Evolutionary conservation across 140 eudicot species (phyloP).

Genomic region (Bidens hawaiensis): DNA sequence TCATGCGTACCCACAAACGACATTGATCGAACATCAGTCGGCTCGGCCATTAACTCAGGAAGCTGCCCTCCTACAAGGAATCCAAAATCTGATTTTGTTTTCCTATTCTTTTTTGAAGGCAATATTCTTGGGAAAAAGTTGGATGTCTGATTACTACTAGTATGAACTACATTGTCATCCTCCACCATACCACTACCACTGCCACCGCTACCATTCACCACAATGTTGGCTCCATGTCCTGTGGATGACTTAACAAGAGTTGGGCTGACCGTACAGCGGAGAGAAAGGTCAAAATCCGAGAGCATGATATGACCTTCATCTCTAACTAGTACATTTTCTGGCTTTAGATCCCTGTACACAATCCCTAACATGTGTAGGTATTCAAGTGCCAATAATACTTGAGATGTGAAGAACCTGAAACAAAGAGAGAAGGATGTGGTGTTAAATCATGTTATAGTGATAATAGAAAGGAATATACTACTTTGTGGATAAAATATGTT

Average conservation of each 20-base stretch:
- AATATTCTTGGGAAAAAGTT: slow-evolving; percentile 39
- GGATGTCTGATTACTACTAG: slow-evolving; percentile 26
- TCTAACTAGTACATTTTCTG: slow-evolving; percentile 59
- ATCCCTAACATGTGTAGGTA: slow-evolving; percentile 52
- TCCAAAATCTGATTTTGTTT: slow-evolving; percentile 49
- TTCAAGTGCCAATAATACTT: slow-evolving; percentile 52
- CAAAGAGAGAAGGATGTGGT: neutral
- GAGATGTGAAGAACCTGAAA: slow-evolving; percentile 53
- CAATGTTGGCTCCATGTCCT: slow-evolving; percentile 4
- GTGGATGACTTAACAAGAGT: slow-evolving; percentile 27
- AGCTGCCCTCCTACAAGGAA: slow-evolving; percentile 43
- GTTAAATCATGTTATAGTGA: neutral
- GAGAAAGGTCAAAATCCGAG: neutral
- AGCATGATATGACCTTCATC: slow-evolving; percentile 63
- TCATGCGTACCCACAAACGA: neutral
- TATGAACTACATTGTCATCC: slow-evolving; percentile 26
- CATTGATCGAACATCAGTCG: neutral
- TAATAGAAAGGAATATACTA: neutral
- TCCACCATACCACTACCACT: slow-evolving; percentile 33
- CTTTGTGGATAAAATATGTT: neutral
- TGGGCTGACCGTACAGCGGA: neutral
- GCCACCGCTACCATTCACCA: neutral
- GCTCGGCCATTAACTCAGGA: neutral
- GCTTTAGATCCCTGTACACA: slow-evolving; percentile 30
- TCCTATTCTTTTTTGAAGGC: slow-evolving; percentile 44